Conservation (phyloP, 2,329 filamentous ascomycete species). For the Nannizziopsis arthrosporioides region DNA sequence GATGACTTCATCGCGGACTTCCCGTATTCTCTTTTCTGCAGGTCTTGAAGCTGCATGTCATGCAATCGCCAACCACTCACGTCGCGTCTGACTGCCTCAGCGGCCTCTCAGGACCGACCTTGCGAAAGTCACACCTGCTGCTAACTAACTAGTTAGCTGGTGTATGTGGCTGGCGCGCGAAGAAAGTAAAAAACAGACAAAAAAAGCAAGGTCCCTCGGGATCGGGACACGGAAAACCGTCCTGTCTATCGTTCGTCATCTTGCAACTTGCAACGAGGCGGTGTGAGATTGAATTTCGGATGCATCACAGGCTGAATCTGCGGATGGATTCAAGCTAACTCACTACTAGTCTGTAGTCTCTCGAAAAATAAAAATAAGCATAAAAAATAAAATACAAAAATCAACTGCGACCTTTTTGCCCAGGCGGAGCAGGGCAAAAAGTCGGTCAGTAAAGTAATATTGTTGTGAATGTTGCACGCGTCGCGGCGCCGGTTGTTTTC, state of each 20-base stretch:
- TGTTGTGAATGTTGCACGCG: constrained; percentile 5
- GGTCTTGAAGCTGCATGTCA: not conserved
- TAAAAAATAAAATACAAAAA: too few species aligned
- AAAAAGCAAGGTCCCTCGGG: not conserved
- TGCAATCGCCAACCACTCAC: not conserved
- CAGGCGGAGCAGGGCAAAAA: not conserved
- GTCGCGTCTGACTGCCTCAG: not conserved
- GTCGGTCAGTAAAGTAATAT: constrained; percentile 5
- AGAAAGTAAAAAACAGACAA: not conserved
- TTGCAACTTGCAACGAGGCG: not conserved
- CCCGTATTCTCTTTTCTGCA: not conserved
- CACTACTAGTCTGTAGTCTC: too few species aligned
- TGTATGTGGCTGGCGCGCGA: constrained; percentile 2
- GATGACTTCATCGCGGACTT: not conserved
- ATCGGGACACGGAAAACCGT: too few species aligned
- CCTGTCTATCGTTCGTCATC: too few species aligned
- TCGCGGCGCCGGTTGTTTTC: not conserved
- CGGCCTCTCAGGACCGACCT: too few species aligned
- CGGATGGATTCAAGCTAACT: not conserved
- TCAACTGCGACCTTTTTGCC: too few species aligned
- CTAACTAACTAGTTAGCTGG: too few species aligned
- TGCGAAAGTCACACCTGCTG: too few species aligned
- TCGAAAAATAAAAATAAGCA: too few species aligned
- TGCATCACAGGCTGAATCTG: not conserved
- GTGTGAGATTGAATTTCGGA: constrained; percentile 5